Conservation (phyloP, 2,329 filamentous ascomycete genomes). For the Aschersonia sp. region DNA sequence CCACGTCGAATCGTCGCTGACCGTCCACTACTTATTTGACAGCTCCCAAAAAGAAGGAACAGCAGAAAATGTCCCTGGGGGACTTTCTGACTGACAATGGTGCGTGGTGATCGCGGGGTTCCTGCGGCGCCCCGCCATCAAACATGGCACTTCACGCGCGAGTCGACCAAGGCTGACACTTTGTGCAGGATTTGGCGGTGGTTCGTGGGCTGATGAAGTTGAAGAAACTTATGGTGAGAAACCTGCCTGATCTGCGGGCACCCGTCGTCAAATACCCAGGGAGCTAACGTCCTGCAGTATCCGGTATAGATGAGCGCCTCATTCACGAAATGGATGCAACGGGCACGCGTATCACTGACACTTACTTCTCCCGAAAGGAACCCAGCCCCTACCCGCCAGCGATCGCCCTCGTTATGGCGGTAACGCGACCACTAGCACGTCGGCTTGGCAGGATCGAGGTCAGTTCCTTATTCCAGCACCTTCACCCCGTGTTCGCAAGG, state of each 20-base stretch:
- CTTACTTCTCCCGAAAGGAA: constrained; percentile 23
- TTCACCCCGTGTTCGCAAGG: neutral
- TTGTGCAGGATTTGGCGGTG: constrained; percentile 33
- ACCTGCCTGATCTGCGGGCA: neutral
- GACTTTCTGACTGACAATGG: constrained; percentile 88
- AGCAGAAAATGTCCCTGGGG: constrained; percentile 94
- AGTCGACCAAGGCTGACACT: neutral
- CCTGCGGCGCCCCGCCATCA: constrained; percentile 9
- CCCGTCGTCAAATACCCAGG: too few relatives aligned
- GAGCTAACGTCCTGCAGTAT: constrained; percentile 9
- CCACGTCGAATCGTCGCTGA: neutral
- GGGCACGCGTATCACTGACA: too few relatives aligned
- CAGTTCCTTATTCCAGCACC: constrained; percentile 7
- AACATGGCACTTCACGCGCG: too few relatives aligned
- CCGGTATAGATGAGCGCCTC: constrained; percentile 17
- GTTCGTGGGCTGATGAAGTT: constrained; percentile 98
- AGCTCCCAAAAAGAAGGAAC: constrained; percentile 89
- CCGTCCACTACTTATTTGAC: neutral
- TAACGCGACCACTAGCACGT: constrained; percentile 14
- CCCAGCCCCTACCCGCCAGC: constrained; percentile 38
- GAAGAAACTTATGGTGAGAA: constrained; percentile 70
- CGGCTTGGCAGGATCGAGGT: constrained; percentile 30
- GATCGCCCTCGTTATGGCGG: constrained; percentile 26
- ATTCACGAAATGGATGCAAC: too few relatives aligned
- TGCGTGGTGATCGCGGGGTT: constrained; percentile 30